Evolutionary conservation across 805 yeast species (phyloP).

Genomic region (Barnettozyma salicaria): DNA sequence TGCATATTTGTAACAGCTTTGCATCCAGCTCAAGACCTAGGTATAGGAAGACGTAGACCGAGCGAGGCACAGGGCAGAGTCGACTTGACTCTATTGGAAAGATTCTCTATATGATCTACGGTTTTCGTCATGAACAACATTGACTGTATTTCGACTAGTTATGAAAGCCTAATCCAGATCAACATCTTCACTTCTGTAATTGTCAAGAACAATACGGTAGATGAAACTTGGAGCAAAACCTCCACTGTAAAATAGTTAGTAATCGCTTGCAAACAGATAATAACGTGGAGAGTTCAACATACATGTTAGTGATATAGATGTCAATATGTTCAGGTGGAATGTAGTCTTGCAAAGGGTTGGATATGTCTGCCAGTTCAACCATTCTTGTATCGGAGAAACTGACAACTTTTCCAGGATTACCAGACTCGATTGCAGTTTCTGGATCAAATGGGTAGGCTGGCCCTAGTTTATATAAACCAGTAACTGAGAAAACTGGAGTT

Average conservation of each 20-base stretch:
- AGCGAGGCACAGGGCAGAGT: conserved; percentile 59
- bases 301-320: conserved; percentile 84
- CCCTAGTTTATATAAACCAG: conserved; percentile 88
- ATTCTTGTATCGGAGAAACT: conserved; percentile 65
- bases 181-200: conserved; percentile 82
- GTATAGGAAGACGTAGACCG: conserved; percentile 34
- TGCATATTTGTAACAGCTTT: conserved; percentile 1
- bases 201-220: conserved; percentile 90
- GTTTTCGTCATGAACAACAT: background rate
- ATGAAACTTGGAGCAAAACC: conserved; percentile 96
- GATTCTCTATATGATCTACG: background rate
- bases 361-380: conserved; percentile 69
- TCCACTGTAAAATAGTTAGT: conserved; percentile 39
- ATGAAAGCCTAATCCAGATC: conserved; percentile 36
- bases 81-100: background rate
- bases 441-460: conserved; percentile 82
- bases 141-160: background rate
- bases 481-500: conserved; percentile 95
- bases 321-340: conserved; percentile 92
- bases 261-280: background rate
- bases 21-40: conserved; percentile 61
- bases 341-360: conserved; percentile 87
- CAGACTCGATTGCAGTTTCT: conserved; percentile 84
- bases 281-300: conserved; percentile 19
- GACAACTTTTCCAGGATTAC: conserved; percentile 86